Percentiles rank a stretch among this genome's conserved stretches.
Conservation (phyloP, 805 yeast species). For the Candida coquimbonensis region DNA sequence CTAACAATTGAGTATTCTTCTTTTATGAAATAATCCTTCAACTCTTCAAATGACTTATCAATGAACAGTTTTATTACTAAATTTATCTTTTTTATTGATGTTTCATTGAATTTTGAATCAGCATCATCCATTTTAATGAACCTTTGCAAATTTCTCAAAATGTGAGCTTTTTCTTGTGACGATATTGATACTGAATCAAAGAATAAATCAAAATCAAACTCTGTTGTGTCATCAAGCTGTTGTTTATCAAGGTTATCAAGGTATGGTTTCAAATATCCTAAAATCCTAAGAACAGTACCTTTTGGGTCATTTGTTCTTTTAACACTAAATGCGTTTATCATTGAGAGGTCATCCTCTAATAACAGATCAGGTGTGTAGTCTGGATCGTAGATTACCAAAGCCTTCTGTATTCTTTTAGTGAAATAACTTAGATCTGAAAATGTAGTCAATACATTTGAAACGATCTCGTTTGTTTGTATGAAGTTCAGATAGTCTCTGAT, state of each 20-base stretch:
- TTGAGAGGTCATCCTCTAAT: conserved; percentile 10
- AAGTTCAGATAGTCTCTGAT: conserved; percentile 18
- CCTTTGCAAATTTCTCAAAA: conserved; percentile 14
- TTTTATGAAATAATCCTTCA: conserved; percentile 12
- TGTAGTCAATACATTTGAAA: conserved; percentile 4
- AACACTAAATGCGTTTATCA: conserved; percentile 7
- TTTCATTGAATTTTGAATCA: conserved; percentile 9
- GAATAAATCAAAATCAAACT: conserved; percentile 12
- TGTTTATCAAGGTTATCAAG: conserved; percentile 8
- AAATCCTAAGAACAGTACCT: conserved; percentile 7
- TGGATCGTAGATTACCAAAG: conserved; percentile 14
- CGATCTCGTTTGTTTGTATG: conserved; percentile 3
- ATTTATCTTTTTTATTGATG: conserved; percentile 6
- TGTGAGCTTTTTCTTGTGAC: conserved; percentile 20
- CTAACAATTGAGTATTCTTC: conserved; percentile 18
- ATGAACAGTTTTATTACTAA: conserved; percentile 12
- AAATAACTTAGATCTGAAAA: conserved; percentile 12
- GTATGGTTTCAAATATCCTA: conserved; percentile 8
- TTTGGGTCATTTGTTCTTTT: conserved; percentile 18
- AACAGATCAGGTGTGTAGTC: conserved; percentile 11
- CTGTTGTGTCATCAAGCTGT: neutral
- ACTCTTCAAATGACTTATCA: conserved; percentile 14
- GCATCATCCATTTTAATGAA: conserved; percentile 18
- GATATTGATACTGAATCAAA: conserved; percentile 11
- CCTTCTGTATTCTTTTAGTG: conserved; percentile 6